Evolutionary conservation across 305 asterid genomes (phyloP), one percentile per base, ranked within the genome.

Genomic region (Galium porrigens): DNA sequence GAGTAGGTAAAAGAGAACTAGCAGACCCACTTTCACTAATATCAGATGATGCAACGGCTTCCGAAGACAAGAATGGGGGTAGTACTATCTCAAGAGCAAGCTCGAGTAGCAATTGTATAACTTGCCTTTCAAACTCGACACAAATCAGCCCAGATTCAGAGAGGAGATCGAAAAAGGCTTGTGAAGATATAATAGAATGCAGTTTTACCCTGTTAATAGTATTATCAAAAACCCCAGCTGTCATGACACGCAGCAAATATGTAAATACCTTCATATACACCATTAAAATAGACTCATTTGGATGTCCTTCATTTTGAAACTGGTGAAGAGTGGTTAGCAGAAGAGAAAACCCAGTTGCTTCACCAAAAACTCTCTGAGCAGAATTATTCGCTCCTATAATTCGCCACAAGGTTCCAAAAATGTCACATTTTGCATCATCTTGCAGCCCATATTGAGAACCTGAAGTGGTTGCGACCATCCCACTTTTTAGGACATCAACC

Each of bases 301-400:
- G 68, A 37, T 72, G 77, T 63, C 83, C 87, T 70, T 74, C 86
- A 37, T 86, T 92, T 74, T 85, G 96, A 70, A 94, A 85, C 69
- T 85, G 78, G 68, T 94, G 97, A 72, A 94, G 95, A 33, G 95
- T 86, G 69, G 99, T 87, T 63, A 90, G 74, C 64, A 94, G 71
- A 74, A 94, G 94, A 79, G 99, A 94, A 79, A 94, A 90, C 34
- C 99, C 97, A 73, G 97, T 86, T 71, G 95, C 88, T 81, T 90
- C 99, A 70, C 99, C 99, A 84, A 94, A 94, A 76, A 90, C 95
- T 83, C 95, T 85, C 82, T 84, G 99, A 73, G 99, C 95, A 22
- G 94, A 81, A 64, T 63, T 72, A 79, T 94, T 90, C 70, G 73
- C 81, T 61, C 94, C 95, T 68, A 94, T 74, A 73, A 90, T 80